Evolutionary conservation across 2,329 filamentous ascomycete genomes (phyloP).

Genomic region (Apiospora pterosperma): DNA sequence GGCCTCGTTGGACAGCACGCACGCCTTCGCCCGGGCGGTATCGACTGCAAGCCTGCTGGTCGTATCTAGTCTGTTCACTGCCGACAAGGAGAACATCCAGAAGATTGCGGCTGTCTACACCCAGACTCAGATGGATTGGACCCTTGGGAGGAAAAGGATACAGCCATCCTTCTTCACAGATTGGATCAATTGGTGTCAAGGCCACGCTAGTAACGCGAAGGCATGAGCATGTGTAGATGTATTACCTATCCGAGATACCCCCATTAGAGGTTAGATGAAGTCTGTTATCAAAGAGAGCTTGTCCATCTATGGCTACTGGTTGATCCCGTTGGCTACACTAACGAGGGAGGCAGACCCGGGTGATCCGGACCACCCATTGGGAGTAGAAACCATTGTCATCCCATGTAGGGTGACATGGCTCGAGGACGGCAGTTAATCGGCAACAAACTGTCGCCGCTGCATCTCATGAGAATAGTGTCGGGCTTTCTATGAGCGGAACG

Average conservation of each 20-base stretch:
- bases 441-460: not conserved
- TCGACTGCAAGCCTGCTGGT: slow-evolving; percentile 70
- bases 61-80: slow-evolving; percentile 56
- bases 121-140: slow-evolving; percentile 57
- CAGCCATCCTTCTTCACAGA: slow-evolving; percentile 66
- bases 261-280: not conserved
- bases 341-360: not conserved
- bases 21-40: slow-evolving; percentile 69
- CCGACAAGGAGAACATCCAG: slow-evolving; percentile 49
- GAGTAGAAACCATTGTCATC: not conserved
- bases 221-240: slow-evolving; percentile 3
- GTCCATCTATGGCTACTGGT: not conserved
- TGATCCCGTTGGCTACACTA: not conserved
- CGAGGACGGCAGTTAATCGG: not conserved
- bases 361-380: not conserved
- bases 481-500: not conserved
- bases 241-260: not conserved
- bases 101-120: slow-evolving; percentile 62
- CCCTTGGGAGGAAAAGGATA: slow-evolving; percentile 55
- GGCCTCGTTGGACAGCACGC: slow-evolving; percentile 59
- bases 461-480: not conserved
- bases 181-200: slow-evolving; percentile 71
- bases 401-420: not conserved
- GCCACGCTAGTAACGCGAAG: slow-evolving; percentile 33
- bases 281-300: not conserved